A percentile compares a stretch with the other conserved stretches of the same genome.
Conservation (phyloP, 305 asterid genomes). For the Solanum hybrid region DNA sequence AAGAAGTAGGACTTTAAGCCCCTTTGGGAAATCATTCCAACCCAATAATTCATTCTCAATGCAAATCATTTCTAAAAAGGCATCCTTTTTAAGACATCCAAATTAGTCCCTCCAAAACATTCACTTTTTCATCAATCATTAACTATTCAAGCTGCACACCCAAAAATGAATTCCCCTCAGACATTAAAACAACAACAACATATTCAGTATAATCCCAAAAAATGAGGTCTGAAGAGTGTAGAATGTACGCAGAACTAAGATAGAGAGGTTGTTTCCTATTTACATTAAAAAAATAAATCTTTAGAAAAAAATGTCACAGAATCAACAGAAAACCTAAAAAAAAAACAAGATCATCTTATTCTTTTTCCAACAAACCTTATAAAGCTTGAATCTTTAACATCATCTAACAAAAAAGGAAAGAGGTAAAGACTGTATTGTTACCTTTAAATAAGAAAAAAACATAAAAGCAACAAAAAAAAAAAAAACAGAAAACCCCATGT, state of each 20-base stretch:
- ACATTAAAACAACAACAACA: not conserved
- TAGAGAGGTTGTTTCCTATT: not conserved
- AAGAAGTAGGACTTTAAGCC: slow-evolving; percentile 43
- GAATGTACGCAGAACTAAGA: not conserved
- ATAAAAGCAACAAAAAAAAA: not conserved
- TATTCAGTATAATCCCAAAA: not conserved
- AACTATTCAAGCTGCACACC: slow-evolving; percentile 3
- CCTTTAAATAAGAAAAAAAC: not conserved
- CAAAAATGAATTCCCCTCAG: not conserved
- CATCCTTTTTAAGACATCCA: slow-evolving; percentile 24
- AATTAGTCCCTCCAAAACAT: not conserved
- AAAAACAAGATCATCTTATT: not conserved
- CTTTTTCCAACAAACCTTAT: not conserved
- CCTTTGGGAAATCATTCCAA: slow-evolving; percentile 47
- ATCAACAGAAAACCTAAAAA: not conserved
- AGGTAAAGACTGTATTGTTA: not conserved
- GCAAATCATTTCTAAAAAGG: slow-evolving; percentile 40
- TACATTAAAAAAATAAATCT: not conserved
- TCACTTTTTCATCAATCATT: not conserved
- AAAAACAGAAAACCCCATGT: not conserved
- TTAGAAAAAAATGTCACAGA: not conserved
- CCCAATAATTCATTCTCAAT: slow-evolving; percentile 33
- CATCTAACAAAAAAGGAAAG: not conserved
- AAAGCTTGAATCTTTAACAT: not conserved
- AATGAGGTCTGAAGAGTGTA: not conserved